Conservation (phyloP, 441 rosid genomes). For the Eruca vesicaria region DNA sequence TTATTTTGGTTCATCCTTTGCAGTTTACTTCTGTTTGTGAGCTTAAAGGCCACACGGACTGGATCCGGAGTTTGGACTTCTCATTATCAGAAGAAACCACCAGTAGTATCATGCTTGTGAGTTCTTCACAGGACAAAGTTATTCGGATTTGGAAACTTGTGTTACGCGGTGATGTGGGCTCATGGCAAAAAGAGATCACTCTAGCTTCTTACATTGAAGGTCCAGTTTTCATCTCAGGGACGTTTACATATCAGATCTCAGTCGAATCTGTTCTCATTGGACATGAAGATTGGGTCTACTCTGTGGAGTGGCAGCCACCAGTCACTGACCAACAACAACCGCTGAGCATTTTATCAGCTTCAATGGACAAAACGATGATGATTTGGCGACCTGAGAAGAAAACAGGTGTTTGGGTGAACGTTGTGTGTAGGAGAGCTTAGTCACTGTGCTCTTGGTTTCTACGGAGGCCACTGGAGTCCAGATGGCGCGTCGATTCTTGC, state of each 20-base stretch:
- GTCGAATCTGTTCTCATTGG: conserved; percentile 92
- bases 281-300: conserved; percentile 99
- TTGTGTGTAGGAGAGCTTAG: conserved; percentile 95
- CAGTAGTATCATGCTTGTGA: conserved; percentile 69
- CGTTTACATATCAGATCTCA: conserved; percentile 77
- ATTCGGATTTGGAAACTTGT: conserved; percentile 92
- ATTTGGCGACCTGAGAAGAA: conserved; percentile 92
- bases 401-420: conserved; percentile 93
- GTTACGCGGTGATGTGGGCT: conserved; percentile 34
- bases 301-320: conserved; percentile 96
- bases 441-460: conserved; percentile 96
- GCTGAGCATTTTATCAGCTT: conserved; percentile 75
- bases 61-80: conserved; percentile 97
- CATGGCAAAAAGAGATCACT: conserved; percentile 52
- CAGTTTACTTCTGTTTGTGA: conserved; percentile 79
- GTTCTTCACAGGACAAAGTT: conserved; percentile 95
- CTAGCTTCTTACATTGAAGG: conserved; percentile 90
- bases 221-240: conserved; percentile 68
- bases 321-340: conserved; percentile 52
- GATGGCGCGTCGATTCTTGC: conserved; percentile 71
- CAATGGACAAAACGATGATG: conserved; percentile 99
- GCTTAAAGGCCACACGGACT: conserved; percentile 92
- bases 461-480: conserved; percentile 93
- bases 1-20: neutral
- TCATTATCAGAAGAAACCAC: conserved; percentile 55